Percentiles rank a stretch among this genome's conserved stretches.
These are phyloP conservation scores for Carnegiea gigantea DNA, from an alignment of 179 eudicot genomes.

Conservation along the genomic window DNA sequence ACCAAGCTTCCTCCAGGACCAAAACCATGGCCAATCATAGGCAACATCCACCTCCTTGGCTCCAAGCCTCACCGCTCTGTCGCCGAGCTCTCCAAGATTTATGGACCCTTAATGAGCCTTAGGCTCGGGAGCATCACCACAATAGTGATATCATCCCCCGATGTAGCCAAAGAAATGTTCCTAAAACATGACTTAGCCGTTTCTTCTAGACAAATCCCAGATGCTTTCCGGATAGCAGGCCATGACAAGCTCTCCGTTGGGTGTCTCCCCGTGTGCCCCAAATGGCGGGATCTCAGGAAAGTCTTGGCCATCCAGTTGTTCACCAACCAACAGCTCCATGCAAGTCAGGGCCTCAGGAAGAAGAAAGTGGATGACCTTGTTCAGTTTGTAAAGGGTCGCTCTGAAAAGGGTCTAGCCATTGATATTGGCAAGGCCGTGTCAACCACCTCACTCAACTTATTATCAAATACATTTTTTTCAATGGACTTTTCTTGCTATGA, in stretches of 20 bases:
- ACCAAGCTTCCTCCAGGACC: constrained; percentile 40
- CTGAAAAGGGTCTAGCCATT: constrained; percentile 1
- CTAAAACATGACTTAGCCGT: constrained; percentile 19
- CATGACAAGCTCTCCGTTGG: constrained; percentile 20
- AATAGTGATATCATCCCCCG: constrained; percentile 27
- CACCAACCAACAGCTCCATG: constrained; percentile 18
- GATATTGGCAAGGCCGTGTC: constrained; percentile 26
- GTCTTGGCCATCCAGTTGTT: constrained; percentile 15
- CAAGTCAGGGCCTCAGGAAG: constrained; percentile 1
- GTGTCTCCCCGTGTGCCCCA: constrained; percentile 18
- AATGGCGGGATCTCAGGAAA: constrained; percentile 17
- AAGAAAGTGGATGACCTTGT: constrained; percentile 22
- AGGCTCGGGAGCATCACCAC: constrained; percentile 30
- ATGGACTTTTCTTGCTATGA: constrained; percentile 20
- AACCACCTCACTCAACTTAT: constrained; percentile 21
- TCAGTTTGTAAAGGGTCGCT: constrained; percentile 4
- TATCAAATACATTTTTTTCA: constrained; percentile 28
- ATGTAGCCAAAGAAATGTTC: constrained; percentile 24
- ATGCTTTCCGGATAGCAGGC: neutral
- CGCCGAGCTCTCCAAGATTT: constrained; percentile 22
- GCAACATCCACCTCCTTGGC: constrained; percentile 37
- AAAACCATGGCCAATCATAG: constrained; percentile 36
- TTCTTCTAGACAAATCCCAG: neutral
- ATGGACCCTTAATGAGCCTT: constrained; percentile 33
- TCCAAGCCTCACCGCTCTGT: constrained; percentile 36